Conservation (phyloP, 495 filamentous ascomycete genomes). For the Tuber umbilicatum region DNA sequence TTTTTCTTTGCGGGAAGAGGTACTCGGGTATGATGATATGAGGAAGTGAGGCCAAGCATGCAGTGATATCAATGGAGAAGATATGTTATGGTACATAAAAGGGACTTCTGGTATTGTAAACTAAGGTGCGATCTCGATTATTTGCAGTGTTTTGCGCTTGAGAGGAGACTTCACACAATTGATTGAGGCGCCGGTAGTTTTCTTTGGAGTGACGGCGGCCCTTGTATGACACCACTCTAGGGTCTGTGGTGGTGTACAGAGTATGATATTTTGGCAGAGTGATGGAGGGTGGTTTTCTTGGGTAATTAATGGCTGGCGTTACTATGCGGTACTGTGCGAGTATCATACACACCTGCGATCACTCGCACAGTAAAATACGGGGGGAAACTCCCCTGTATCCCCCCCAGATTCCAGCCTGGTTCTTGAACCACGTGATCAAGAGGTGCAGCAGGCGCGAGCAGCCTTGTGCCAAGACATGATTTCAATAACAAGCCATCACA, state of each 20-base stretch:
- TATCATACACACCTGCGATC: background rate
- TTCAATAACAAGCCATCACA: background rate
- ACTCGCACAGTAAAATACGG: background rate
- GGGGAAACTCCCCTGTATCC: background rate
- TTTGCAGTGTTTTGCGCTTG: too few species aligned
- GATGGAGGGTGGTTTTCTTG: too few species aligned
- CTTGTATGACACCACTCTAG: too few species aligned
- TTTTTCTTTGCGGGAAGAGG: background rate
- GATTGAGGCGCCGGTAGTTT: too few species aligned
- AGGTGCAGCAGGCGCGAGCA: background rate
- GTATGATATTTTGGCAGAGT: too few species aligned
- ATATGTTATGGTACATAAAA: background rate
- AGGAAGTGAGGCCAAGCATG: background rate
- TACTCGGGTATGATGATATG: background rate
- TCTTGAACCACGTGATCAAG: background rate
- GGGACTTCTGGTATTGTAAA: background rate
- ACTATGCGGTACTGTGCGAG: too few species aligned
- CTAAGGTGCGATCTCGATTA: background rate
- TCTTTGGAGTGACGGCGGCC: too few species aligned
- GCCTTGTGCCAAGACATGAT: background rate
- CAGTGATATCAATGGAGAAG: background rate
- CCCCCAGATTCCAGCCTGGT: background rate
- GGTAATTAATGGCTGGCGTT: too few species aligned
- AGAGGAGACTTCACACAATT: too few species aligned
- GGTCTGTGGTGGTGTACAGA: too few species aligned